Base-by-base conservation (phyloP, 2,329 filamentous ascomycete genomes). In the Ambrosiella beaveri region DNA sequence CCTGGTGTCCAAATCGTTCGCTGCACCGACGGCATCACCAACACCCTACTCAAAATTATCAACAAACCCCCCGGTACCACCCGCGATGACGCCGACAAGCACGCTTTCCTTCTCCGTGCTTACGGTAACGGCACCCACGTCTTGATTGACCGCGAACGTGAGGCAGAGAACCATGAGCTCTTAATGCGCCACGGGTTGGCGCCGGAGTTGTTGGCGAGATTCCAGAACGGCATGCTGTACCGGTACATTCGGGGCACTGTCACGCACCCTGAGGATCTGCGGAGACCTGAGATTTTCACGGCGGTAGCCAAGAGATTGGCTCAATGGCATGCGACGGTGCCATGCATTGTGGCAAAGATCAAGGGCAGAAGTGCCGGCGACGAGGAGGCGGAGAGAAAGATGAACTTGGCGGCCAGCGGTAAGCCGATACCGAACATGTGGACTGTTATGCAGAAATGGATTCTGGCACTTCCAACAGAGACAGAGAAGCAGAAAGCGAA, bases 21-120 rank as follows among this genome's bases (percentile, higher is more conserved):
- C 63, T 98, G 97, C 74, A 98, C 89, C 44, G 93, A 98, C 66
- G 93, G 93, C 67, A 98, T 97, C 72, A 98, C 93, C 64, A 98
- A 98, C 72, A 97, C 90, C 54, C 74, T 91, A 54, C 75, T 89
- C 62, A 90, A 90, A 69, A 82, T 84, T n/a, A 72, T 86, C 66
- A 87, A 88, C 68, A 75, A 75, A 35, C 69, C 74, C 0, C 87
- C 86, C 54, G 75, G 85, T 63, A 84, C 86, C 55, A 79, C 85
- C 65, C 62, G 66, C n/a, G 81, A 89, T 57, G 79, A 89, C 65
- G 77, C 91, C 63, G 90, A 97, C 70, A 78, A 79, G 62, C 87
- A 95, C 63, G 86, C 93, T 39, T 81, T 97, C 64, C 76, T 98
- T 63, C 79, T 98, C 66, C 82, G 93, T 64, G 93, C 93, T 62